Base-by-base conservation (phyloP, 345 rosid genomes). In the Euclidium syriacum region DNA sequence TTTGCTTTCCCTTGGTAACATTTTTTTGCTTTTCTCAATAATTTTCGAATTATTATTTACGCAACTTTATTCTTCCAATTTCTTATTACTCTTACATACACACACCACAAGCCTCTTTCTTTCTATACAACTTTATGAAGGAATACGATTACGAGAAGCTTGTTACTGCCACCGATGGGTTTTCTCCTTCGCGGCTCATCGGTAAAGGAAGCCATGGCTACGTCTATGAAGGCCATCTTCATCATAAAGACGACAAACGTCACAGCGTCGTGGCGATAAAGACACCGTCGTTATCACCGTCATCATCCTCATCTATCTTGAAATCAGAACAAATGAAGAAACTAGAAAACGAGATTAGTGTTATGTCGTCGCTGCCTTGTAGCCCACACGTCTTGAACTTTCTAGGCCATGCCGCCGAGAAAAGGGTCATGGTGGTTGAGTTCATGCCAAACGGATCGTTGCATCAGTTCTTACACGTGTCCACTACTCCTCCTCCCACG, bases 181-280 rank as follows among this genome's bases (percentile, higher is more conserved):
- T 90, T 81, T 85, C 85, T 39, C 76, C 78, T 0, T 75, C 85
- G 0, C 73, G 48, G 1, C 81, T 89, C 50, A 41, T 89, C 3
- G 96, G 96, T 6, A 86, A 75, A 79, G 95, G 96, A 25, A 89
- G 96, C 73, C 96, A 89, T 39, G 95, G 95, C 19, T 75, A 78
- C 1, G 75, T 89, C 16, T 84, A 79, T 35, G 62, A 68, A 70
- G 91, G 65, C 1, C 24, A 51, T 41, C 75, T 84, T 38, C 39
- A 50, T 4, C 34, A 62, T 10, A 49, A 75, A 17, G 57, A 62
- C 39, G 6, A 46, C 16, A 18, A 44, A 44, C 25, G 2, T 3
- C 19, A 51, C 10, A 41, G 10, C 33, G 3, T 44, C 58, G 80
- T 85, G 1, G 95, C 96, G 0, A 48, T 89, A n/a, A 86, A 89